Percentiles rank a stretch among this genome's conserved stretches.
These are phyloP conservation scores for Tricholoma saponaceum DNA, from an alignment of 768 basidiomycete genomes.

Conservation along the genomic window DNA sequence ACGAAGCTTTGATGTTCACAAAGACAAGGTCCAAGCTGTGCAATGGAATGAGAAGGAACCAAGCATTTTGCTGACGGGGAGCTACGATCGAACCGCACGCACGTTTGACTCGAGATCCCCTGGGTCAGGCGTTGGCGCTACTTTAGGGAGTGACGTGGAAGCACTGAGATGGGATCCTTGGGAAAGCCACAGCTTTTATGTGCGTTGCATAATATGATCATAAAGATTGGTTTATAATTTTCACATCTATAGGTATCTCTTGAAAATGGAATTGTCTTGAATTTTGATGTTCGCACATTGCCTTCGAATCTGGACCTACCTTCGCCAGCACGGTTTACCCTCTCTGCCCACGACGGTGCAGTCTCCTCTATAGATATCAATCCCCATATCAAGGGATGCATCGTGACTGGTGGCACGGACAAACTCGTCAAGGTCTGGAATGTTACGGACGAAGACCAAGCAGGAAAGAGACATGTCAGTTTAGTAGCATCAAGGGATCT, in stretches of 20 bases:
- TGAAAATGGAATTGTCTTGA: constrained; percentile 91
- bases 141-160: constrained; percentile 90
- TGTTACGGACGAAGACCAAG: constrained; percentile 58
- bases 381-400: constrained; percentile 82
- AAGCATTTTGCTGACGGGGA: constrained; percentile 86
- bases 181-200: constrained; percentile 85
- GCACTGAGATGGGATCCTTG: constrained; percentile 95
- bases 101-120: constrained; percentile 90
- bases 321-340: constrained; percentile 76
- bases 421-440: constrained; percentile 98
- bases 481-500: constrained; percentile 86
- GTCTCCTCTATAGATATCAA: constrained; percentile 89
- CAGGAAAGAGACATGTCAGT: constrained; percentile 70
- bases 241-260: constrained; percentile 66
- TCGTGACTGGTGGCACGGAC: constrained; percentile 93
- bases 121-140: constrained; percentile 75
- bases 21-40: constrained; percentile 94
- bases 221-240: not conserved
- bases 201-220: constrained; percentile 32
- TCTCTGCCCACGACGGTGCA: constrained; percentile 91
- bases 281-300: constrained; percentile 86
- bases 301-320: constrained; percentile 62
- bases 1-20: constrained; percentile 81
- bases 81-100: constrained; percentile 92
- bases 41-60: constrained; percentile 93